These are phyloP conservation scores for Aspergillus ellipticus DNA, from an alignment of 495 filamentous ascomycete genomes.

Conservation along the genomic window DNA sequence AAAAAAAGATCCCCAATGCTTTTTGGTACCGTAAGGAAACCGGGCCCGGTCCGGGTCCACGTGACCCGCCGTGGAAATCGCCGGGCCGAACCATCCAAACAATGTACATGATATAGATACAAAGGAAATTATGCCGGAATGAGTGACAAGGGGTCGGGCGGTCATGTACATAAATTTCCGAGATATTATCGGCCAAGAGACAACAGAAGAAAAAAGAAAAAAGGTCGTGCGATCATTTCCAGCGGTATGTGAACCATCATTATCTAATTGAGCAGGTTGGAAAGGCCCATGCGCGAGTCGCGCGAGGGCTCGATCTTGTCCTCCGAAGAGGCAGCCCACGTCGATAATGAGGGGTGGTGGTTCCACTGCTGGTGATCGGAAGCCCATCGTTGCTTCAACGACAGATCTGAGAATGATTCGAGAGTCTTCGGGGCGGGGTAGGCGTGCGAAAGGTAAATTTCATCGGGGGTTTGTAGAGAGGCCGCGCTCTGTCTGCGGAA, in stretches of 20 bases:
- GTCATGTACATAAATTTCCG: constrained; percentile 29
- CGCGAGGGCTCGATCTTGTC: constrained; percentile 26
- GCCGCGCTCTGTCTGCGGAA: constrained; percentile 24
- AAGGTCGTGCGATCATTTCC: constrained; percentile 22
- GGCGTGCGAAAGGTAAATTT: constrained; percentile 19
- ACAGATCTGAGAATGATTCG: constrained; percentile 29
- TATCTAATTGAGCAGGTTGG: constrained; percentile 36
- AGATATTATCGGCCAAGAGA: constrained; percentile 17
- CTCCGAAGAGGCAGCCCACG: not conserved
- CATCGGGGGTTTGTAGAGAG: constrained; percentile 29
- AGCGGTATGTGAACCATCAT: constrained; percentile 1
- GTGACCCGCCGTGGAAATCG: constrained; percentile 19
- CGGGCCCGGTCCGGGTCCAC: constrained; percentile 15
- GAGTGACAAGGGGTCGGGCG: constrained; percentile 17
- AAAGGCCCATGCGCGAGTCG: constrained; percentile 46
- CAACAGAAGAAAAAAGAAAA: constrained; percentile 15
- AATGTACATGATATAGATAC: constrained; percentile 41
- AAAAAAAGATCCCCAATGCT: constrained; percentile 12
- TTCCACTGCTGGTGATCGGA: constrained; percentile 33
- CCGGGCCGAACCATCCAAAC: constrained; percentile 3
- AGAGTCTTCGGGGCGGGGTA: constrained; percentile 22
- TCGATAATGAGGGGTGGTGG: constrained; percentile 18
- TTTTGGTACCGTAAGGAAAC: constrained; percentile 16
- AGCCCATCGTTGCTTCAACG: constrained; percentile 32
- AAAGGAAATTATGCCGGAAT: constrained; percentile 24